These are phyloP conservation scores for Paraconiothyrium sp. DNA, from an alignment of 2,329 filamentous ascomycete species.

Conservation along the genomic window DNA sequence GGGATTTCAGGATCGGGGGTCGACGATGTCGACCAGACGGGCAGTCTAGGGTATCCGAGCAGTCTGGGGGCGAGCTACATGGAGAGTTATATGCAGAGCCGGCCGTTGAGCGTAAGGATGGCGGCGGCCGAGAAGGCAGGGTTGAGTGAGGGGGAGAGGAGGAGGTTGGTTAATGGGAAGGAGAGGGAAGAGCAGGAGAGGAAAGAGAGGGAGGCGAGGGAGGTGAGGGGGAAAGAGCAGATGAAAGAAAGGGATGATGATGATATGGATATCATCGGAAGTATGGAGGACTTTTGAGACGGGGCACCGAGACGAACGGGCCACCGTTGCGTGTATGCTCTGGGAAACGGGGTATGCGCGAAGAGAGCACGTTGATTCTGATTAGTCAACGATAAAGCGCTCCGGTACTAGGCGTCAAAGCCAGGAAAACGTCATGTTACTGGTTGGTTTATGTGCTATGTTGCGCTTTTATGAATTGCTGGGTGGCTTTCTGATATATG, in stretches of 20 bases:
- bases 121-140: constrained; percentile 45
- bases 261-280: constrained; percentile 43
- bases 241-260: constrained; percentile 29
- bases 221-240: background rate
- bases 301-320: background rate
- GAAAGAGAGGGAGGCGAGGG: constrained; percentile 13
- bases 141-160: constrained; percentile 35
- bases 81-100: constrained; percentile 49
- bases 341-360: no score
- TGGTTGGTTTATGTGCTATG: background rate
- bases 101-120: constrained; percentile 48
- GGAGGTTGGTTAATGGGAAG: constrained; percentile 25
- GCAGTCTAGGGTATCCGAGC: constrained; percentile 46
- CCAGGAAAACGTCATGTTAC: background rate
- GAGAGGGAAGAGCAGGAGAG: constrained; percentile 2
- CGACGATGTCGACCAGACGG: constrained; percentile 46
- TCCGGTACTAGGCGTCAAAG: background rate
- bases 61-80: constrained; percentile 49
- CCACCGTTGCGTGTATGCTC: background rate
- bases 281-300: constrained; percentile 46
- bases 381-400: background rate
- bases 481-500: background rate
- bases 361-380: no score
- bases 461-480: background rate
- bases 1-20: constrained; percentile 44